Base-by-base conservation (phyloP, 2,329 filamentous ascomycete genomes). In the Albifimbria verrucaria region DNA sequence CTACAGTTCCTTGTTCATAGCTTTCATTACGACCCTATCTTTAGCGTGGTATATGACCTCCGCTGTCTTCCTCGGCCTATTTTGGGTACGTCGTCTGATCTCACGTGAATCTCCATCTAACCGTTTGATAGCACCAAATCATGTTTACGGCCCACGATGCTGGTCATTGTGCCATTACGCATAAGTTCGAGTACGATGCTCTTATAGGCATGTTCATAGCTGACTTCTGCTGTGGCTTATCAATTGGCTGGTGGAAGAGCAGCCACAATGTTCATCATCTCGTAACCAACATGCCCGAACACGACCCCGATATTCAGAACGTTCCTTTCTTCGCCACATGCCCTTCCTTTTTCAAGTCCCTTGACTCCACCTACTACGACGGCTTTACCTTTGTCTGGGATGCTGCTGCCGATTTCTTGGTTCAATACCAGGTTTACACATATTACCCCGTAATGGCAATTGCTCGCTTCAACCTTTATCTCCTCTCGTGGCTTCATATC, bases 401-500 rank as follows among this genome's bases (percentile, higher is more conserved):
- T 63, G 74, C 76, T 6, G 75, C 76, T 17, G 83, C 85, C 45
- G 79, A 84, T 57, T 67, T 85, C 55, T 63, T 86, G 51, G 73
- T 89, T 5, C 77, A 75, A 7, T 82, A 78, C 63, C 87, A 90
- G 65, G 72, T 80, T 50, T 88, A 82, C 69, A 81, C 83, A 0
- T 90, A 89, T 72, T 89, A 89, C 65, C 82, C 85, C 1, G 68
- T 87, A 62, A 82, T 90, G 73, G 75, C 73, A 54, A 74, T 89
- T 51, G 87, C 85, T 3, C 85, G 87, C 55, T 89, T 90, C 79
- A 89, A 89, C 65, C 78, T 90, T 2, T 89, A 89, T 68, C 69
- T 84, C 18, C 77, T 89, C 12, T 86, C 83, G 4, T 88, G 84
- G 84, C 70, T 79, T 17, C 85, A 88, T 64, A 78, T 89, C 10